Evolutionary conservation across 2,329 filamentous ascomycete genomes (phyloP).

Genomic region (Knoxdaviesia capensis): DNA sequence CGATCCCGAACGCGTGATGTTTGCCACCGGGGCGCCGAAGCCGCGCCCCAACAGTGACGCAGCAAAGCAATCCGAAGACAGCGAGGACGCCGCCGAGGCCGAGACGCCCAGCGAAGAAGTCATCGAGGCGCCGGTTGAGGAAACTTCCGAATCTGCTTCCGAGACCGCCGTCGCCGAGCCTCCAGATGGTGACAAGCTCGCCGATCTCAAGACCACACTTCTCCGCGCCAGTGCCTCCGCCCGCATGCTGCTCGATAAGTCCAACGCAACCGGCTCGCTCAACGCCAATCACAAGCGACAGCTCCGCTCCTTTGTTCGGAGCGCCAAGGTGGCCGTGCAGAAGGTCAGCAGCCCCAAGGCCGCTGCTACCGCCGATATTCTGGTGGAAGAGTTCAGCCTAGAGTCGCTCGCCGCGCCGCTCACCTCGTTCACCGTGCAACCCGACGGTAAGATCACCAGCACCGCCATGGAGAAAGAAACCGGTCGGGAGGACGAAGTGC

Average conservation of each 20-base stretch:
- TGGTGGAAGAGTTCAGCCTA: slow-evolving; percentile 19
- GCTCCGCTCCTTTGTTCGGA: slow-evolving; percentile 50
- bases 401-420: slow-evolving; percentile 32
- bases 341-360: slow-evolving; percentile 7
- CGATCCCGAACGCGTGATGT: slow-evolving; percentile 71
- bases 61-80: slow-evolving; percentile 6
- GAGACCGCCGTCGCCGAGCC: slow-evolving; percentile 7
- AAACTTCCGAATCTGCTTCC: slow-evolving; percentile 10
- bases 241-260: slow-evolving; percentile 35
- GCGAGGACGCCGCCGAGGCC: slow-evolving; percentile 10
- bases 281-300: slow-evolving; percentile 56
- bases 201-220: slow-evolving; percentile 15
- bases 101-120: slow-evolving; percentile 5
- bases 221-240: slow-evolving; percentile 33
- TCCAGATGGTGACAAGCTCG: neutral
- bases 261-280: slow-evolving; percentile 19
- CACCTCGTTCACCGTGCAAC: slow-evolving; percentile 2
- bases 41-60: slow-evolving; percentile 1
- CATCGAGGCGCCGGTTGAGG: slow-evolving; percentile 8
- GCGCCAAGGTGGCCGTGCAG: slow-evolving; percentile 38
- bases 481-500: neutral
- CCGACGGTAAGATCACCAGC: no score
- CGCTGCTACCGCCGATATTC: slow-evolving; percentile 18
- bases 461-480: no score
- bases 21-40: slow-evolving; percentile 63